Base-by-base conservation (phyloP, 2,329 filamentous ascomycete genomes). In the Calonectria ilicicola region DNA sequence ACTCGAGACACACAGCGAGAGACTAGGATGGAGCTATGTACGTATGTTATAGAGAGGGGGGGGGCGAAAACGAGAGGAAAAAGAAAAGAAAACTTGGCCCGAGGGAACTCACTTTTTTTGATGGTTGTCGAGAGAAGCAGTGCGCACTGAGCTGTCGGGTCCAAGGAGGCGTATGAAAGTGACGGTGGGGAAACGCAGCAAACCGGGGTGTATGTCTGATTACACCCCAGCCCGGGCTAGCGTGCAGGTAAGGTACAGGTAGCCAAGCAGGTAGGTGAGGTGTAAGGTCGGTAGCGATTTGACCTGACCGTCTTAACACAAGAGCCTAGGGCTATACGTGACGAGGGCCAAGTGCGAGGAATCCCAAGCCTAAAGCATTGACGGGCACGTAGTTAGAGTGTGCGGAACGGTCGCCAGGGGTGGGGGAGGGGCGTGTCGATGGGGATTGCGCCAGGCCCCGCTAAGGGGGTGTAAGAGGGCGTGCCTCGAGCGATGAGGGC, bases 51-150 rank as follows among this genome's bases (percentile, higher is more conserved):
- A 35, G 56, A 67, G 69, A 64, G 72, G 69, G 71, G 70, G 78
- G 73, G 72, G 70, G 71, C 74, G 77, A 78, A 79, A 79, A 67
- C 67, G 72, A 77, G 72, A 72, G 72, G 71, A 76, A 78, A 81
- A 80, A 79, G 73, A 78, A 80, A 79, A 67, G 74, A 77, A 77
- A 77, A 65, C 46, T 56, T 74, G 65, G 71, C 65, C 67, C 67
- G 65, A 73, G 76, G 70, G 73, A 75, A 73, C 69, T 78, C 75
- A 73, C 32, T 76, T 74, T 60, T 58, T 60, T 71, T 72, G 69
- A 67, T 65, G 75, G 65, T 74, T 60, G 75, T 69, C 69, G 63
- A 74, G 72, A 73, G 71, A 38, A 40, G 62, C 47, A 42, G 67
- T 69, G 67, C 47, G 65, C 62, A 65, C 62, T 70, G 67, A 46